Evolutionary conservation across 1,139 yeast genomes (phyloP).

Genomic region (Zhuliangozyma blackwelliae): DNA sequence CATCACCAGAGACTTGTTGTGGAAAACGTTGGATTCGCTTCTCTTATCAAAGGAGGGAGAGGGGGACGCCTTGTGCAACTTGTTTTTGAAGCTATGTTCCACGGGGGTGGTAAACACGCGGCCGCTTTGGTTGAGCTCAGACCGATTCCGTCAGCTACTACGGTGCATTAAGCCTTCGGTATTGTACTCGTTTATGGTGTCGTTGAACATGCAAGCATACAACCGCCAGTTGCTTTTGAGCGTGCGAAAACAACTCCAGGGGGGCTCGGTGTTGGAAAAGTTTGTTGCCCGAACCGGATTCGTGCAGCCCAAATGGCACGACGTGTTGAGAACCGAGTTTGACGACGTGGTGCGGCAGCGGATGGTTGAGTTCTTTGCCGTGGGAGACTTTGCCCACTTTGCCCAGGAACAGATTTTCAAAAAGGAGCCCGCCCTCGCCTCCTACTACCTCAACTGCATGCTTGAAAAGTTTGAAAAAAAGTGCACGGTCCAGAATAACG

Average conservation of each 20-base stretch:
- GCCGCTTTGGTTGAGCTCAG: conserved; percentile 19
- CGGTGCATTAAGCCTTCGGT: conserved; percentile 20
- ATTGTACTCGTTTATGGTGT: conserved; percentile 30
- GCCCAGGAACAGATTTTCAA: conserved; percentile 20
- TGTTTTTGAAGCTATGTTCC: conserved; percentile 18
- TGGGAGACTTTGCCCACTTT: conserved; percentile 24
- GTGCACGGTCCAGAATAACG: conserved; percentile 12
- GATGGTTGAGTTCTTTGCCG: conserved; percentile 29
- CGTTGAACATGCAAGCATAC: conserved; percentile 28
- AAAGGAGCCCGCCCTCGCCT: conserved; percentile 30
- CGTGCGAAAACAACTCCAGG: conserved; percentile 15
- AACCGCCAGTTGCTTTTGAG: no score
- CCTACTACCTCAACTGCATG: conserved; percentile 31
- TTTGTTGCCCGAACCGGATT: conserved; percentile 37
- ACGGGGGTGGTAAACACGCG: conserved; percentile 21
- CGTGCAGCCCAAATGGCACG: conserved; percentile 35
- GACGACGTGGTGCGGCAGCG: conserved; percentile 17
- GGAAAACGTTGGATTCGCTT: conserved; percentile 19
- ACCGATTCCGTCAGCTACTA: conserved; percentile 18
- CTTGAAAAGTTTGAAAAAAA: conserved; percentile 35
- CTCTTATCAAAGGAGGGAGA: conserved; percentile 1
- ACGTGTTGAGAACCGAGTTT: conserved; percentile 18
- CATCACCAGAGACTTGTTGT: conserved; percentile 15
- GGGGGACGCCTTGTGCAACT: conserved; percentile 16
- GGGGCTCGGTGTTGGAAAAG: conserved; percentile 29